Base-by-base conservation (phyloP, 306 rosid genomes). In the Rosa rugosa region DNA sequence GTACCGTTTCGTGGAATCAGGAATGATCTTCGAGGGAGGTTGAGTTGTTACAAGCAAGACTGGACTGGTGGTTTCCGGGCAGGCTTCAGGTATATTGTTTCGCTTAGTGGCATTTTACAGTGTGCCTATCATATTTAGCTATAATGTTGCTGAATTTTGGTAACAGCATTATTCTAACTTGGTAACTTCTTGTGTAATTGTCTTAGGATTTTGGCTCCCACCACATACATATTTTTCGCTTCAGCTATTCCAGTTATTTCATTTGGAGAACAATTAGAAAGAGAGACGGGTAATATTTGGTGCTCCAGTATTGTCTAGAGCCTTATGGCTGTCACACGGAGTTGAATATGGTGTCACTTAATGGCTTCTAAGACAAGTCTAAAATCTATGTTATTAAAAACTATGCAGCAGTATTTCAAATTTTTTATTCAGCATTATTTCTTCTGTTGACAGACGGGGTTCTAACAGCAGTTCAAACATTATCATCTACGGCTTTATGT, bases 201-300 rank as follows among this genome's bases (percentile, higher is more conserved):
- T 79, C 63, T 62, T 80, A 91, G 97, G 92, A 88, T 91, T 77
- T 83, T 91, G 80, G 97, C 94, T 69, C 97, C 97, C 44, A 91
- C 94, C 31, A 89, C 97, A 10, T 89, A 88, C 62, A 91, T 91
- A 80, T 91, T 91, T 68, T 91, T 91, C 25, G 94, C 97, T 64
- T 91, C 97, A 69, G 97, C 97, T 66, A 86, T 91, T 84, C 97
- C 94, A 31, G 97, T 88, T 49, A 89, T 91, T 82, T 89, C 97
- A 69, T 91, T 91, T 75, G 94, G 97, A 75, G 97, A 91, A 78
- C 97, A 89, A 81, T 71, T 91, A 82, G 91, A 91, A 76, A 89
- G 94, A 88, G 89, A 86, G 45, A 88, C 94, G 54, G 94, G 97
- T 83, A 75, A 70, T 36, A 54, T 34, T 54, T 12, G 86, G 62